A percentile compares a stretch with the other conserved stretches of the same genome.
Conservation (phyloP, 2,329 filamentous ascomycete species). For the Fusarium coffeatum region DNA sequence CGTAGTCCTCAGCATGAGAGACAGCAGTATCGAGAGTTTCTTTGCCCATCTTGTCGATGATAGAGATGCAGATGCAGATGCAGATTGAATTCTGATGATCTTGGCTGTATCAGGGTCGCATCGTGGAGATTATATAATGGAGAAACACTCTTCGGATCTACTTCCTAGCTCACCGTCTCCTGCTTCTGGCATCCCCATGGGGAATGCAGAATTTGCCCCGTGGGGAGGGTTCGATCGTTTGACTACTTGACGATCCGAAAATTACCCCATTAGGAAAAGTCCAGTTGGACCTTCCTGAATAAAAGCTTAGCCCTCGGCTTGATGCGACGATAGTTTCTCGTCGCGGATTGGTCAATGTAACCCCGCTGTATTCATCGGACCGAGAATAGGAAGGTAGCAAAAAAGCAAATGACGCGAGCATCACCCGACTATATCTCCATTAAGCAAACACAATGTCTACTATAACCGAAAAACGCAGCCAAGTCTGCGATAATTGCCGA, state of each 20-base stretch:
- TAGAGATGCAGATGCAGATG: background rate
- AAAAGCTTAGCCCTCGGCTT: slow-evolving; percentile 4
- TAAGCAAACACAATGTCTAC: slow-evolving; percentile 23
- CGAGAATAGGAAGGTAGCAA: slow-evolving; percentile 9
- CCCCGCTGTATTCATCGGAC: slow-evolving; percentile 16
- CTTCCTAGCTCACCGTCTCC: slow-evolving; percentile 15
- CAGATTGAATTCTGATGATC: slow-evolving; percentile 1
- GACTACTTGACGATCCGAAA: slow-evolving; percentile 17
- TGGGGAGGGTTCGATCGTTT: slow-evolving; percentile 9
- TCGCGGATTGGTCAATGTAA: background rate
- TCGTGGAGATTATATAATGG: slow-evolving; percentile 30
- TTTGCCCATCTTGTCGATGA: slow-evolving; percentile 10
- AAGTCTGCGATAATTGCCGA: slow-evolving; percentile 49
- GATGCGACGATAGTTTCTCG: background rate
- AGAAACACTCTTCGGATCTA: background rate
- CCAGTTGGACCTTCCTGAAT: background rate
- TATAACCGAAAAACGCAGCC: slow-evolving; percentile 20
- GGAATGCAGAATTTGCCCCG: background rate
- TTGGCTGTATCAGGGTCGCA: slow-evolving; percentile 1
- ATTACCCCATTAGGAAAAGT: slow-evolving; percentile 37
- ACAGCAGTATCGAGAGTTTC: slow-evolving; percentile 14
- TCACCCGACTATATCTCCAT: slow-evolving; percentile 34
- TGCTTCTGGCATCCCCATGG: background rate
- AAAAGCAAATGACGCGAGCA: slow-evolving; percentile 1
- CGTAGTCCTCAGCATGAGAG: slow-evolving; percentile 20